Evolutionary conservation across 257 asterid species (phyloP).

Genomic region (Penstemon davidsonii): DNA sequence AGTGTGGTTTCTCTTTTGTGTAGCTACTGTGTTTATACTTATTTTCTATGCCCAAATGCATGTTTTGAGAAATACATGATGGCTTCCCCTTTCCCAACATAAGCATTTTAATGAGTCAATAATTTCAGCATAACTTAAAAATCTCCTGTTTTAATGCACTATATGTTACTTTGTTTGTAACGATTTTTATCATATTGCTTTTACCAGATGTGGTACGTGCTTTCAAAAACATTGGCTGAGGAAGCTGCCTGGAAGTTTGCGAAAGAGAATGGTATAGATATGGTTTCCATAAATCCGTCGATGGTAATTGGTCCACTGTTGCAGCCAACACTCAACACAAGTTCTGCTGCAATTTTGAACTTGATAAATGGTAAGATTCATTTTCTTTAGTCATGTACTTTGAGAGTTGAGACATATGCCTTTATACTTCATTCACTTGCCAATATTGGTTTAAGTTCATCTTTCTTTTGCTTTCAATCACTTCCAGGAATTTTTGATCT

Average conservation of each 20-base stretch:
- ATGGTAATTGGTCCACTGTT: constrained; percentile 78
- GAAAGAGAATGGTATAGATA: constrained; percentile 65
- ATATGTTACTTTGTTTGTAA: neutral
- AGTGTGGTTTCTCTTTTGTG: neutral
- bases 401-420: neutral
- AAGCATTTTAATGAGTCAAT: constrained; percentile 8
- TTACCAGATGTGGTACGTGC: constrained; percentile 64
- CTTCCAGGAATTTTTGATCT: neutral
- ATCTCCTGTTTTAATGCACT: neutral
- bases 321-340: constrained; percentile 79
- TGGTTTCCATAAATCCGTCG: constrained; percentile 71
- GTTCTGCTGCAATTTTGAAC: constrained; percentile 59
- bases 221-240: constrained; percentile 81
- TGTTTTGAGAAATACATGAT: neutral
- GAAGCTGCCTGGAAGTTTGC: constrained; percentile 83
- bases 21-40: neutral
- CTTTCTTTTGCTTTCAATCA: neutral
- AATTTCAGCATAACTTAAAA: neutral
- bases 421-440: constrained; percentile 6
- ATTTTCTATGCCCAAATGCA: neutral
- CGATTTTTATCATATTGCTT: constrained; percentile 9
- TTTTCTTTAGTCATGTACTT: neutral
- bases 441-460: constrained; percentile 5
- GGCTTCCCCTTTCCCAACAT: neutral
- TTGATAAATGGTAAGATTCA: constrained; percentile 57